Percentiles rank a stretch among this genome's conserved stretches.
These are phyloP conservation scores for Hypsizygus marmoreus DNA, from an alignment of 768 basidiomycete genomes.

Conservation along the genomic window DNA sequence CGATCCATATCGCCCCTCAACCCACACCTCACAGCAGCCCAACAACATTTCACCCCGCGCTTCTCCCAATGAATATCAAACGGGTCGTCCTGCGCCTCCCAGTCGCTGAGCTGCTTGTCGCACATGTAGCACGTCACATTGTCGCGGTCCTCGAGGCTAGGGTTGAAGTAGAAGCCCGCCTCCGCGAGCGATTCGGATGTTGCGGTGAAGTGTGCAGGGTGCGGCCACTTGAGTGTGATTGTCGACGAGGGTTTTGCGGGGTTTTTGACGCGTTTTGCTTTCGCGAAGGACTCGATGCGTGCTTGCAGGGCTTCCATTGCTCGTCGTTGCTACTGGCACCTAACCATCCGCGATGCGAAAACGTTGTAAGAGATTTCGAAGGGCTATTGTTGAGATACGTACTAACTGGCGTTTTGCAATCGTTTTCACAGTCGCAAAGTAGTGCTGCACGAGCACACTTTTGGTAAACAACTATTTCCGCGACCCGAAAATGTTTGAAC, in stretches of 20 bases:
- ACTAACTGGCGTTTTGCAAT: no score
- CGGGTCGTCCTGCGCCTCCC: constrained; percentile 86
- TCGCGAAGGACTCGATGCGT: constrained; percentile 70
- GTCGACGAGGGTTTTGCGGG: constrained; percentile 49
- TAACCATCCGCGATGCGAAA: no score
- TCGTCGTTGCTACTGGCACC: constrained; percentile 15
- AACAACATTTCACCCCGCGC: constrained; percentile 65
- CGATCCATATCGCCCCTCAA: constrained; percentile 57
- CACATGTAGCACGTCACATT: constrained; percentile 86
- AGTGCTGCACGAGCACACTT: no score
- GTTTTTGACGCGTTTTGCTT: constrained; percentile 63
- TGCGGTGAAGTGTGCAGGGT: constrained; percentile 62
- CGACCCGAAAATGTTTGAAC: no score
- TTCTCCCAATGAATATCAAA: constrained; percentile 80
- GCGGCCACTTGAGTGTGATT: constrained; percentile 73
- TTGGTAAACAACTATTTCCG: no score
- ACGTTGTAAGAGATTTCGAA: no score
- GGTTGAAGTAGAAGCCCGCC: constrained; percentile 88
- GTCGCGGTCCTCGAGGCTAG: constrained; percentile 67
- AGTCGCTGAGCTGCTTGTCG: constrained; percentile 77
- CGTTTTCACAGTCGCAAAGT: no score
- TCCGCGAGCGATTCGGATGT: constrained; percentile 77
- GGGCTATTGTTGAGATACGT: no score
- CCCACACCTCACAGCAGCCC: constrained; percentile 82
- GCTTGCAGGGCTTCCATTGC: constrained; percentile 56